Evolutionary conservation across 2,329 filamentous ascomycete genomes (phyloP).

Genomic region (Coniochaeta ligniaria): DNA sequence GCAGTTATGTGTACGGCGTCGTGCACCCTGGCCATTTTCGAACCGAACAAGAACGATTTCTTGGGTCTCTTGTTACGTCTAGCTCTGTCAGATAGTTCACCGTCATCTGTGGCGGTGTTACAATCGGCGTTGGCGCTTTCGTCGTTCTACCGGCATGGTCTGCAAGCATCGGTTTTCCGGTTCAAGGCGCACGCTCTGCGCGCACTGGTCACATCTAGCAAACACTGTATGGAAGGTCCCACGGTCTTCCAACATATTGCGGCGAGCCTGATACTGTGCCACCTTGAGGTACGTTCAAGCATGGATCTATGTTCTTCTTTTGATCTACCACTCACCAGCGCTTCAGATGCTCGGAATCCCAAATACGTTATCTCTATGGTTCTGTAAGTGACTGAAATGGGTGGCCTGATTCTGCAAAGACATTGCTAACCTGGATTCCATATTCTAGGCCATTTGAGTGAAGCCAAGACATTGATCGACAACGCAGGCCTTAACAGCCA

Average conservation of each 20-base stretch:
- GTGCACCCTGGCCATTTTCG: constrained; percentile 13
- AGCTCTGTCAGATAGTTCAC: constrained; percentile 13
- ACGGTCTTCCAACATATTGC: constrained; percentile 14
- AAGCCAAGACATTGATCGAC: constrained; percentile 12
- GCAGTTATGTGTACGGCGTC: constrained; percentile 11
- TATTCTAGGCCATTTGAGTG: constrained; percentile 13
- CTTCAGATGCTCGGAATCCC: constrained; percentile 13
- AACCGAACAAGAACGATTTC: constrained; percentile 12
- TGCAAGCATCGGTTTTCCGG: constrained; percentile 11
- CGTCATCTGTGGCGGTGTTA: constrained; percentile 13
- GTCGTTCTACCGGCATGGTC: constrained; percentile 13
- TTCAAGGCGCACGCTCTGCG: constrained; percentile 13
- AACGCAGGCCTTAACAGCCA: constrained; percentile 9
- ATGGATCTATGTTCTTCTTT: constrained; percentile 6
- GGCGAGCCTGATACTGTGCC: constrained; percentile 14
- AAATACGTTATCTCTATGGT: constrained; percentile 10
- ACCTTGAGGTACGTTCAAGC: constrained; percentile 14
- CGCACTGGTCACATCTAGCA: constrained; percentile 11
- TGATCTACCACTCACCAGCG: constrained; percentile 9
- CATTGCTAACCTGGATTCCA: constrained; percentile 9
- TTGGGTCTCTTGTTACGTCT: constrained; percentile 12
- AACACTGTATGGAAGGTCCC: constrained; percentile 9
- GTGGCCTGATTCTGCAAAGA: constrained; percentile 9
- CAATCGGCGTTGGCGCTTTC: constrained; percentile 15
- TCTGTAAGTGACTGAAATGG: constrained; percentile 12